phyloP scores from a whole-genome alignment of 192 early-diverging fungal species.

The Podila epigama region DNA sequence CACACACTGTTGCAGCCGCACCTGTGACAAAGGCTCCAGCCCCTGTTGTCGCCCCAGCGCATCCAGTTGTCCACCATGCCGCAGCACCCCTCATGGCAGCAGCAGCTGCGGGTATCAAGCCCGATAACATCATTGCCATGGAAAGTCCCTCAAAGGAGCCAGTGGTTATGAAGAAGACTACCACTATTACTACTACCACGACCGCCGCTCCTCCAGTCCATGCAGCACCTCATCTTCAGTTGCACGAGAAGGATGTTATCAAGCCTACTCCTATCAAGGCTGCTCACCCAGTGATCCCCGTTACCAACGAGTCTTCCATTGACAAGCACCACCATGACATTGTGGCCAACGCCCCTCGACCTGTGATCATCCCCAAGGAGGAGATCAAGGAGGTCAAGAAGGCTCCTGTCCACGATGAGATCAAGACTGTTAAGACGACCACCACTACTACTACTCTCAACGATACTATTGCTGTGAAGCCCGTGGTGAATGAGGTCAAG shows the following conservation, averaged over 20 bases:
- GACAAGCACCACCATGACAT: neutral
- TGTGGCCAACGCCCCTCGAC: no score
- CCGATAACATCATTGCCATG: neutral
- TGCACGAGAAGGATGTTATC: neutral
- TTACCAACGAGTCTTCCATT: neutral
- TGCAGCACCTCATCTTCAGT: neutral
- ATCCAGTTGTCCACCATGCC: neutral
- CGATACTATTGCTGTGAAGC: neutral
- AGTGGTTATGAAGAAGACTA: neutral
- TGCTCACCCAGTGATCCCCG: slow-evolving; percentile 1
- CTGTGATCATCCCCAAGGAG: neutral
- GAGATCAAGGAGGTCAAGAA: neutral
- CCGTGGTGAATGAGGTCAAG: neutral
- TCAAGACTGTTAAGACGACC: neutral
- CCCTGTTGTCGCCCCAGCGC: neutral
- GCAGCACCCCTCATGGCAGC: neutral
- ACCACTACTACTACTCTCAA: neutral
- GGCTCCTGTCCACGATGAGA: neutral
- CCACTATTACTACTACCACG: neutral
- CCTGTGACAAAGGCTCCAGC: neutral
- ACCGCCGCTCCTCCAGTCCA: neutral
- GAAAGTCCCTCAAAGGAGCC: neutral
- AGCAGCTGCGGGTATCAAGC: neutral
- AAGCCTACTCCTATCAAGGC: neutral
- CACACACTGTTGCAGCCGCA: neutral